Base-by-base conservation (phyloP, 371 early-diverging fungal species). In the Circinella minor region DNA sequence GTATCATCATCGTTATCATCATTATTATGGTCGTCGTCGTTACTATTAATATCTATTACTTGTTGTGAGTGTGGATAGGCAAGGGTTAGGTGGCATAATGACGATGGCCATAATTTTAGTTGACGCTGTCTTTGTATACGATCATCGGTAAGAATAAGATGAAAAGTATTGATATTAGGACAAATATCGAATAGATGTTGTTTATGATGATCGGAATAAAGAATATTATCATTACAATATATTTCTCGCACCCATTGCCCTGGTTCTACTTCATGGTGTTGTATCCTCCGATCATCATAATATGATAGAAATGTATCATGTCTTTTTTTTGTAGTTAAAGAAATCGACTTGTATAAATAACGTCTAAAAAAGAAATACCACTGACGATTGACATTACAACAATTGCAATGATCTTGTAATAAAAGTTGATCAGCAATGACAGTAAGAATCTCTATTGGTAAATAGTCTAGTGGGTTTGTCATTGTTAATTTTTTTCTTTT, bases 331-430 rank as follows among this genome's bases (percentile, higher is more conserved):
- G 57, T 34, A 6, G 20, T 27, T 4, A 57, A 11, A 34, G 7
- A 4, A n/a, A 57, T 57, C 10, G 57, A 10, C 27, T 34, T 18
- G 27, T 57, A 57, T 34, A 57, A 34, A n/a, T 17, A 57, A 13
- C 57, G 57, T n/a, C 57, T 20, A 57, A 57, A 57, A 34, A 57
- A 57, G 7, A 27, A 11, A 57, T 57, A 57, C 57, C 57, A 57
- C 27, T 57, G 57, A 10, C 57, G 57, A 57, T 57, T 57, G 57
- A 57, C 57, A 27, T 57, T 5, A 34, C 57, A 57, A 57, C 57
- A 57, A 7, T 11, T 0, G 6, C 3, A 5, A 34, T 57, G 57
- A 57, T 57, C 57, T 18, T 57, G 20, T 10, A 11, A n/a, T 34
- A n/a, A 18, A 18, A 57, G 36, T 34, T 57, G 57, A 57, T 57